phyloP scores from a whole-genome alignment of 108 stramenopile genomes.

The Cyclotella baltica region DNA sequence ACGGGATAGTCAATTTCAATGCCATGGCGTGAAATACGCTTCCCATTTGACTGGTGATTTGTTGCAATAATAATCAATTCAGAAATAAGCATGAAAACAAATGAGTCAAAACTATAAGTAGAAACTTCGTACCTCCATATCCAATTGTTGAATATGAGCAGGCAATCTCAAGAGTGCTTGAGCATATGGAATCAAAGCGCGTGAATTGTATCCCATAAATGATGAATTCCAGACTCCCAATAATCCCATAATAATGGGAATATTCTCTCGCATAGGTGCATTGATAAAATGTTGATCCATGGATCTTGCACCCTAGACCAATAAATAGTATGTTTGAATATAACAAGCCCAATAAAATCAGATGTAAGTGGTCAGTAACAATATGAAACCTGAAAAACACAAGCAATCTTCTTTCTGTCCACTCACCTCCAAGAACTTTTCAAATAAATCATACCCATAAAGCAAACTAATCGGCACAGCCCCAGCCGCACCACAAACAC shows the following conservation, averaged over 20 bases:
- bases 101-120: constrained; percentile 43
- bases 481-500: constrained; percentile 94
- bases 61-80: background rate
- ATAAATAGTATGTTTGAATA: no score
- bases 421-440: constrained; percentile 90
- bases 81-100: background rate
- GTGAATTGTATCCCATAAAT: constrained; percentile 91
- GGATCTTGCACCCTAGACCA: constrained; percentile 93
- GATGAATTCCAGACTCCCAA: constrained; percentile 98
- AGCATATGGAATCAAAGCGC: constrained; percentile 94
- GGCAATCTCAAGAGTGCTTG: constrained; percentile 97
- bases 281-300: constrained; percentile 97
- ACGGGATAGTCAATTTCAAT: constrained; percentile 87
- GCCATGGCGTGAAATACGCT: constrained; percentile 87
- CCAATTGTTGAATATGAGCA: constrained; percentile 99
- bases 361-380: background rate
- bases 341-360: constrained; percentile 31
- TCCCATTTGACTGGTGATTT: constrained; percentile 71
- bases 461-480: constrained; percentile 93
- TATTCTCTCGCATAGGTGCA: constrained; percentile 92
- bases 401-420: background rate
- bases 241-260: constrained; percentile 97
- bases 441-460: constrained; percentile 93
- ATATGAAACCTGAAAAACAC: background rate
- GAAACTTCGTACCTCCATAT: constrained; percentile 91